Evolutionary conservation across 257 asterid genomes (phyloP).

Genomic region (Plantago ovata): DNA sequence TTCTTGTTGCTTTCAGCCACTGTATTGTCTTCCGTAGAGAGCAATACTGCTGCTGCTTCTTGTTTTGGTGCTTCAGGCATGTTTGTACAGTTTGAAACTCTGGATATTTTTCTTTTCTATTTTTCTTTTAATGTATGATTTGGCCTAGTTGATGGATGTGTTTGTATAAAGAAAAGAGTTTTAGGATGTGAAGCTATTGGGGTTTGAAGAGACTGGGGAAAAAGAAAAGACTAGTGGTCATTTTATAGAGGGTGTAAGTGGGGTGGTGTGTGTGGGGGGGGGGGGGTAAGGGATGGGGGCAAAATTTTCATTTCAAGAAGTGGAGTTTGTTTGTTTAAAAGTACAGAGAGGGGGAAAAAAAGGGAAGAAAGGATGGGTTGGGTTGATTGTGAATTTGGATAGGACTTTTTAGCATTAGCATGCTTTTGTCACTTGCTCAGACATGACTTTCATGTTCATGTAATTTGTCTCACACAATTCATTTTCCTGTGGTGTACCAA

Average conservation of each 20-base stretch:
- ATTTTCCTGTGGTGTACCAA: slow-evolving; percentile 22
- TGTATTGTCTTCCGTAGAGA: not conserved
- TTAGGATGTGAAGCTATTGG: slow-evolving; percentile 6
- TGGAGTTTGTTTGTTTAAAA: slow-evolving; percentile 24
- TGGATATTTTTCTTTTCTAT: no score
- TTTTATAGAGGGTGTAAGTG: slow-evolving; percentile 29
- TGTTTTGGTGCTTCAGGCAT: slow-evolving; percentile 73
- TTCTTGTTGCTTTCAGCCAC: slow-evolving; percentile 35
- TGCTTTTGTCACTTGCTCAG: slow-evolving; percentile 27
- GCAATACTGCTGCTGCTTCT: not conserved
- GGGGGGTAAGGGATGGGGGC: slow-evolving; percentile 24
- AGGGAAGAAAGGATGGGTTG: slow-evolving; percentile 30
- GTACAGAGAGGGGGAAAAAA: slow-evolving; percentile 22
- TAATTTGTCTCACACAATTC: slow-evolving; percentile 30
- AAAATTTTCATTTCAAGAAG: no score
- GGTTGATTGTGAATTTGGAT: slow-evolving; percentile 26
- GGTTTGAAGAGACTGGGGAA: slow-evolving; percentile 14
- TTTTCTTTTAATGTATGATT: not conserved
- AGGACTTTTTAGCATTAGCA: slow-evolving; percentile 38
- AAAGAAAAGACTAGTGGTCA: slow-evolving; percentile 10
- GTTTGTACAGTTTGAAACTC: not conserved
- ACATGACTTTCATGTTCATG: slow-evolving; percentile 34
- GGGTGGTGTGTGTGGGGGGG: not conserved
- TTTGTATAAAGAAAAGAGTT: slow-evolving; percentile 5
- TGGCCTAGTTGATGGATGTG: not conserved